Evolutionary conservation across 192 early-diverging fungal genomes (phyloP).

Genomic region (Mortierella hygrophila): DNA sequence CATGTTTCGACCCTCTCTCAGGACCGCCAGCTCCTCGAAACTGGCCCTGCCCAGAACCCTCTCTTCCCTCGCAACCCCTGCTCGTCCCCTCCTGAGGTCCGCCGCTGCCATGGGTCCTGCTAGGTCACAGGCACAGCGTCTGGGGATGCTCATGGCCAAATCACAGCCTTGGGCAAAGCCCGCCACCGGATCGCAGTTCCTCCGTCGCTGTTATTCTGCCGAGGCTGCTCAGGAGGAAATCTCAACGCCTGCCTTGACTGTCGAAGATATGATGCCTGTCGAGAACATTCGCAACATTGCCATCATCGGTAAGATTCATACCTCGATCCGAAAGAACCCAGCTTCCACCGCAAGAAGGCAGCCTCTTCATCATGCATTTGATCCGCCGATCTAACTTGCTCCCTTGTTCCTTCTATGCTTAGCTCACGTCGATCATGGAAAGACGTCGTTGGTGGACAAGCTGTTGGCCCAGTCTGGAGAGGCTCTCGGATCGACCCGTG

Average conservation of each 20-base stretch:
- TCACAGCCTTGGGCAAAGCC: slow-evolving; percentile 18
- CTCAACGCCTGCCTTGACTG: slow-evolving; percentile 28
- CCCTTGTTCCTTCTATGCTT: slow-evolving; percentile 27
- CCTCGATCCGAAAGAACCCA: background rate
- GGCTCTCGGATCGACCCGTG: slow-evolving; percentile 62
- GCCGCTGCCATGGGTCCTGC: slow-evolving; percentile 12
- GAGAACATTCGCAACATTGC: slow-evolving; percentile 58
- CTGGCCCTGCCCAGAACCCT: slow-evolving; percentile 22
- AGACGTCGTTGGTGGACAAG: slow-evolving; percentile 69
- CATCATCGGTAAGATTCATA: slow-evolving; percentile 40
- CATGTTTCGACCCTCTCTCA: slow-evolving; percentile 28
- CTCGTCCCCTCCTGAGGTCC: slow-evolving; percentile 23
- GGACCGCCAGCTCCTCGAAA: slow-evolving; percentile 16
- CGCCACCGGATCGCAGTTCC: slow-evolving; percentile 18
- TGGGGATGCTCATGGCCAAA: slow-evolving; percentile 20
- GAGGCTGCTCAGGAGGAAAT: slow-evolving; percentile 35
- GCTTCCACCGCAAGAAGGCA: too few relatives aligned
- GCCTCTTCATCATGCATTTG: background rate
- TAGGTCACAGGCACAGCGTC: slow-evolving; percentile 22
- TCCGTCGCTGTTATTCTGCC: slow-evolving; percentile 30
- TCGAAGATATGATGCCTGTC: slow-evolving; percentile 55
- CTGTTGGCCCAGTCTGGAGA: slow-evolving; percentile 67
- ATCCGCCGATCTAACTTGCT: background rate
- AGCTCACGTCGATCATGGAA: slow-evolving; percentile 93
- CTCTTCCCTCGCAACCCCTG: background rate